Evolutionary conservation across 495 filamentous ascomycete genomes (phyloP), one percentile per base, ranked within the genome.

Genomic region (Aspergillus mulundensis): DNA sequence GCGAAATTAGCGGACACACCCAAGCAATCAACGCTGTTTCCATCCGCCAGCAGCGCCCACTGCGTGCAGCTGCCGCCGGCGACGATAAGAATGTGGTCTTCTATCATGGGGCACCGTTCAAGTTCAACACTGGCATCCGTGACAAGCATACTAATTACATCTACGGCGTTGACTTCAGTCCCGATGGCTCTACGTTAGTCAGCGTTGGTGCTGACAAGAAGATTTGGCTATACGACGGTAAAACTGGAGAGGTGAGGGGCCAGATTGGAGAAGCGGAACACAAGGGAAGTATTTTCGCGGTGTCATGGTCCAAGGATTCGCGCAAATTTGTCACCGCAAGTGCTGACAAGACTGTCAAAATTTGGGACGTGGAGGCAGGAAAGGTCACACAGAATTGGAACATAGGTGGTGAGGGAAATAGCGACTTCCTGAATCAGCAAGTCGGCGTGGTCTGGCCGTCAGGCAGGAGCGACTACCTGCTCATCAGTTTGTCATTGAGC

Each of bases 141-240:
- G 88, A 84, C 21, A 81, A 89, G 64, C 94, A 98, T 66, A 87
- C 85, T 58, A 87, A 88, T 43, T 97, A 94, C 65, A 85, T 97
- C 11, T 87, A 95, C 65, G 91, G 90, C 34, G 84, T 90, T 7
- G 87, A 82, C 1, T 97, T 97, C 71, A 92, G 89, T 56, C 95
- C 95, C 0, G 93, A 97, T 71, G 95, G 94, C 20, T 82, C 77
- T 28, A 79, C 77, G 16, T 75, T 98, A 48, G 90, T 93, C 41
- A 96, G 87, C 59, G 93, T 97, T 39, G 92, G 94, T 34, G 87
- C 86, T 16, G 94, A 98, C 68, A 79, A 85, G 42, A 83, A 85
- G 69, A 96, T 98, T 51, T 94, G 91, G 77, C 74, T 97, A 2
- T 98, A 96, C 66, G 92, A 95, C 63, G 94, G 95, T 39, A 95